phyloP scores from a whole-genome alignment of 768 basidiomycete species.

The Collybiopsis confluens region DNA sequence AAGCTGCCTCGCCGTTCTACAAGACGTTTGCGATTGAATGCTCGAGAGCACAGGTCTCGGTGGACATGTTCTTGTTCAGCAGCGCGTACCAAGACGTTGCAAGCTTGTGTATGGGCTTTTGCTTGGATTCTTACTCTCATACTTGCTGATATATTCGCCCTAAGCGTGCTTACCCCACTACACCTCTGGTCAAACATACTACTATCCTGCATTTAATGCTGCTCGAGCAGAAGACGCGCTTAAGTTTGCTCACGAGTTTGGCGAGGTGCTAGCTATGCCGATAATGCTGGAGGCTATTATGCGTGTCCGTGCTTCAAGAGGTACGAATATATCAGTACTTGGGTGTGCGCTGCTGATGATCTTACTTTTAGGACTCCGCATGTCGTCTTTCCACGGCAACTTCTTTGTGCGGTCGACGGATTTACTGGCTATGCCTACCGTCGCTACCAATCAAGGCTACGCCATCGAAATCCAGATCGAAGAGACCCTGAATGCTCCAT shows the following conservation, averaged over 20 bases:
- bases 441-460: slow-evolving; percentile 95
- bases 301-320: slow-evolving; percentile 93
- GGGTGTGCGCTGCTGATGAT: slow-evolving; percentile 1
- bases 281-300: slow-evolving; percentile 97
- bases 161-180: slow-evolving; percentile 91
- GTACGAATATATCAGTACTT: slow-evolving; percentile 32
- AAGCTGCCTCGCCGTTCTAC: slow-evolving; percentile 93
- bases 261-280: slow-evolving; percentile 86
- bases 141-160: neutral
- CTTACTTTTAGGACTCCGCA: slow-evolving; percentile 65
- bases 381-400: slow-evolving; percentile 98
- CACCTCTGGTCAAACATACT: slow-evolving; percentile 96
- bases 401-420: slow-evolving; percentile 98
- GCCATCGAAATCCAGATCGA: slow-evolving; percentile 95
- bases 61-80: slow-evolving; percentile 99
- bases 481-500: slow-evolving; percentile 85
- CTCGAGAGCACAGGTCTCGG: slow-evolving; percentile 92
- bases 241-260: slow-evolving; percentile 98
- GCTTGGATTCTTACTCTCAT: neutral
- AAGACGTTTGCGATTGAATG: slow-evolving; percentile 99
- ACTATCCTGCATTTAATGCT: slow-evolving; percentile 98
- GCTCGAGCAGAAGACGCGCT: slow-evolving; percentile 90
- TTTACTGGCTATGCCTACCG: slow-evolving; percentile 90
- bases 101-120: slow-evolving; percentile 60
- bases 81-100: slow-evolving; percentile 93